Conservation (phyloP, 2,329 filamentous ascomycete species). For the Fonsecaea pedrosoi region DNA sequence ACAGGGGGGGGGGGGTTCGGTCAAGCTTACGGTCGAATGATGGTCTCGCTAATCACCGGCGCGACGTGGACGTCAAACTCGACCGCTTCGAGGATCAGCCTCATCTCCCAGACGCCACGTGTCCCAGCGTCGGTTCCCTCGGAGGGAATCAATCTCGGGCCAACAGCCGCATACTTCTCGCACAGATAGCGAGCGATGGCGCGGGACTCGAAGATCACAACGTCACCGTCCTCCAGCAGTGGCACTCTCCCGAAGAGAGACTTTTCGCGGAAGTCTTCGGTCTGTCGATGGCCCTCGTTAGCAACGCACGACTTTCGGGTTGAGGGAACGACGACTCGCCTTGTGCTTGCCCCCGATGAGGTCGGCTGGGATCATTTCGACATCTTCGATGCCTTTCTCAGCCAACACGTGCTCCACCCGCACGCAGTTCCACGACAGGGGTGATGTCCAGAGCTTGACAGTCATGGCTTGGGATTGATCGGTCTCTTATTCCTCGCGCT, state of each 20-base stretch:
- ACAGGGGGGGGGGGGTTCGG: no score
- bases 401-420: slow-evolving; percentile 18
- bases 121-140: background rate
- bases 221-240: slow-evolving; percentile 10
- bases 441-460: slow-evolving; percentile 14
- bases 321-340: background rate
- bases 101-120: slow-evolving; percentile 15
- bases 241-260: slow-evolving; percentile 22
- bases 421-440: slow-evolving; percentile 21
- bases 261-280: slow-evolving; percentile 15
- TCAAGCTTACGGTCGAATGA: slow-evolving; percentile 9
- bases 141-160: slow-evolving; percentile 4
- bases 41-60: slow-evolving; percentile 13
- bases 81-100: slow-evolving; percentile 8
- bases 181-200: slow-evolving; percentile 20
- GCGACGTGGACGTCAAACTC: slow-evolving; percentile 11
- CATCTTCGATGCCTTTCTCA: slow-evolving; percentile 18
- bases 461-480: background rate
- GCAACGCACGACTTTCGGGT: background rate
- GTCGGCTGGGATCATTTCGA: slow-evolving; percentile 2
- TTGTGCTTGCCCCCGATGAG: slow-evolving; percentile 16
- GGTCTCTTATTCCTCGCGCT: background rate
- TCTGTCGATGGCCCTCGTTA: background rate
- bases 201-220: slow-evolving; percentile 21
- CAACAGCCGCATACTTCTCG: slow-evolving; percentile 15